phyloP scores from a whole-genome alignment of 371 early-diverging fungal species.

The Rhizopus sp. region DNA sequence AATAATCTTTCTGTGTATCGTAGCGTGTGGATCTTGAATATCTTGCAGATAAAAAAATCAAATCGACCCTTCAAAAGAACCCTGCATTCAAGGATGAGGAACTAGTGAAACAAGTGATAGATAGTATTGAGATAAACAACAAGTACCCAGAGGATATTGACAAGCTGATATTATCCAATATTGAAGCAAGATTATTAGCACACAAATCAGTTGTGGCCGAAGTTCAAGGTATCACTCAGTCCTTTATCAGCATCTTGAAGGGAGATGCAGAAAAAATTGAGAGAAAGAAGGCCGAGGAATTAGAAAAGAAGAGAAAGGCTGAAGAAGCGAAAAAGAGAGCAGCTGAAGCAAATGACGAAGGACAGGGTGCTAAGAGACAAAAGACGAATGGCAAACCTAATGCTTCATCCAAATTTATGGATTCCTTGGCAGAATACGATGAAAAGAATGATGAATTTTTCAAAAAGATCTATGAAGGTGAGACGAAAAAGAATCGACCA shows the following conservation, averaged over 20 bases:
- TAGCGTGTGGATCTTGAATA: slow-evolving; percentile 39
- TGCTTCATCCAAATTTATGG: slow-evolving; percentile 37
- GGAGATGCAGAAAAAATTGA: slow-evolving; percentile 26
- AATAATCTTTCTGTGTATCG: neutral
- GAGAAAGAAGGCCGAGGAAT: slow-evolving; percentile 9
- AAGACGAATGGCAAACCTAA: neutral
- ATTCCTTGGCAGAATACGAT: slow-evolving; percentile 27
- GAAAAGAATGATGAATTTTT: slow-evolving; percentile 29
- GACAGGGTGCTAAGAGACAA: slow-evolving; percentile 8
- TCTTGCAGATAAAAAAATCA: slow-evolving; percentile 34
- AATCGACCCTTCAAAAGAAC: slow-evolving; percentile 34
- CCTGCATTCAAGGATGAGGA: slow-evolving; percentile 27
- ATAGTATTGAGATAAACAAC: slow-evolving; percentile 3
- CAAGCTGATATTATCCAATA: slow-evolving; percentile 14
- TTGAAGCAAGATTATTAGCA: slow-evolving; percentile 36
- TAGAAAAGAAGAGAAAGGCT: slow-evolving; percentile 10
- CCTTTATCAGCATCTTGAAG: slow-evolving; percentile 22
- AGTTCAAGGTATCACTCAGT: slow-evolving; percentile 16
- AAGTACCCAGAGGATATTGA: slow-evolving; percentile 9
- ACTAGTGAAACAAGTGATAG: slow-evolving; percentile 11
- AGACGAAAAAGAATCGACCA: slow-evolving; percentile 40
- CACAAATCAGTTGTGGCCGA: slow-evolving; percentile 29
- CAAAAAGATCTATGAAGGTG: slow-evolving; percentile 42
- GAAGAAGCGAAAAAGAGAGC: slow-evolving; percentile 18
- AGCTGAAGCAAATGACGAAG: slow-evolving; percentile 14